phyloP scores from a whole-genome alignment of 2,329 filamentous ascomycete genomes.

The Aschersonia sp. region DNA sequence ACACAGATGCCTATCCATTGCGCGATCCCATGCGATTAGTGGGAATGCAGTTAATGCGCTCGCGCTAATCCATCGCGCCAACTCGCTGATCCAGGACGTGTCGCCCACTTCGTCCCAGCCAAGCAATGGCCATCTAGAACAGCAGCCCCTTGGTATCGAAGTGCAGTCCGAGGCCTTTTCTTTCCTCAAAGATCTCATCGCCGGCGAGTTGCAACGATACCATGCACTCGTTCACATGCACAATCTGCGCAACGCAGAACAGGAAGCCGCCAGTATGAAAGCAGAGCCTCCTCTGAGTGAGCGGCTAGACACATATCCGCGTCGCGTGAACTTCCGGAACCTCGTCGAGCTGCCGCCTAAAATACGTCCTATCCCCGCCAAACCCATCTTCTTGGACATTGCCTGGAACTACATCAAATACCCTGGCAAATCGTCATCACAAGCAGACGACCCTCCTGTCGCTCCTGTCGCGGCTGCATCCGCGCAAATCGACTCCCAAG shows the following conservation, averaged over 20 bases:
- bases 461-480: constrained; percentile 9
- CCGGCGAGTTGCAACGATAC: constrained; percentile 61
- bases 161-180: constrained; percentile 45
- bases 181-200: constrained; percentile 46
- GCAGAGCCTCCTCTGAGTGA: constrained; percentile 49
- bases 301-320: constrained; percentile 61
- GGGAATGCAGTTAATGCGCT: constrained; percentile 64
- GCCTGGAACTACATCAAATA: constrained; percentile 98
- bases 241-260: constrained; percentile 40
- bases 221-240: constrained; percentile 77
- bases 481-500: constrained; percentile 20
- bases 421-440: constrained; percentile 39
- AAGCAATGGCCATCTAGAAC: constrained; percentile 7
- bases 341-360: constrained; percentile 79
- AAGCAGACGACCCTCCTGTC: background rate
- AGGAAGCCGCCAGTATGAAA: constrained; percentile 18
- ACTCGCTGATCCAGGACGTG: constrained; percentile 44
- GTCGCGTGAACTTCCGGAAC: constrained; percentile 59
- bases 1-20: constrained; percentile 65
- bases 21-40: constrained; percentile 66
- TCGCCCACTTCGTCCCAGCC: constrained; percentile 28
- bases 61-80: constrained; percentile 65
- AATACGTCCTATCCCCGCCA: constrained; percentile 71
- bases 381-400: constrained; percentile 89
- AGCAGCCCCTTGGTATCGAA: constrained; percentile 46